Base-by-base conservation (phyloP, 805 yeast genomes). In the Sungouiozyma intestinalis region DNA sequence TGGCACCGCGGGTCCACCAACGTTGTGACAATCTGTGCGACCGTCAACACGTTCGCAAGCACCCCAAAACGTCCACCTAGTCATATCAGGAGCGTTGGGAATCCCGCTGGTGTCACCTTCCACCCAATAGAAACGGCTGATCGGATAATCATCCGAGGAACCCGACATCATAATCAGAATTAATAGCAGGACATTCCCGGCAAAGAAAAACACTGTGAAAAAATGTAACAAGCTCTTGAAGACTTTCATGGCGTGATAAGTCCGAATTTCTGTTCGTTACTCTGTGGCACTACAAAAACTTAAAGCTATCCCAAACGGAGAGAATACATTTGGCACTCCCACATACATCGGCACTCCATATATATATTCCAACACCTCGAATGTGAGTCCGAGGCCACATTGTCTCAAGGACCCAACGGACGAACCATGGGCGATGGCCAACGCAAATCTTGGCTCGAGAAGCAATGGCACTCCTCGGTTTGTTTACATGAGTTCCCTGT, bases 21-120 rank as follows among this genome's bases (percentile, higher is more conserved):
- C 34, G 6, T 43, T 42, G 19, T 48, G 46, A 31, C 58, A 53
- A 34, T 40, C 33, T 3, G 50, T 49, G n/a, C 19, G 20, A 48
- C 50, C 54, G 24, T 53, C 49, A 8, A 29, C 29, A 38, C 39
- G 40, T 41, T 42, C 47, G 60, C 85, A 79, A 37, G 81, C 71
- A 51, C 90, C 88, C 90, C 90, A 83, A 67, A 76, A 81, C 2
- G 88, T 81, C 88, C 88, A 83, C 53, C 84, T 77, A n/a, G 85
- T 66, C 39, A 67, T 53, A 32, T 58, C 60, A 17, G 67, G 60
- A 6, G 82, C 81, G 36, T 67, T 59, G 3, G 67, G 46, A 43
- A 81, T 76, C 37, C 57, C 58, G 2, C 76, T 63, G 39, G 90
- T 82, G 55, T 81, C 80, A 39, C 79, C 88, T 58, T 74, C 67